Percentiles rank a stretch among this genome's conserved stretches.
phyloP scores from a whole-genome alignment of 768 basidiomycete species.

The Melanogaster broomeanus region DNA sequence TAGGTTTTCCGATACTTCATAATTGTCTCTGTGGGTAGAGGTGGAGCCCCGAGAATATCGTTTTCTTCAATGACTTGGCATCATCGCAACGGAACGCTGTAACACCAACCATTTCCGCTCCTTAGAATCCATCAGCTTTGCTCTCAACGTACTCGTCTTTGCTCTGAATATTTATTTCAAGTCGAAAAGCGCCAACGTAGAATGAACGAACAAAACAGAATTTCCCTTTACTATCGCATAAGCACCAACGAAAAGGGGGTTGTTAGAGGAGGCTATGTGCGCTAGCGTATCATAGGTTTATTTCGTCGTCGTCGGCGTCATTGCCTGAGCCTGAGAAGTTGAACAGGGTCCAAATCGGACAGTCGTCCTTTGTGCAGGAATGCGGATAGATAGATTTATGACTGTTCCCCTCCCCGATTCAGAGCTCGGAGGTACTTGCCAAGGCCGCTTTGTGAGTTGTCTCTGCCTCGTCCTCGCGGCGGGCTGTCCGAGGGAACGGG shows the following conservation, averaged over 20 bases:
- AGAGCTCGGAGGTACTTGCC: no score
- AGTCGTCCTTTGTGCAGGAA: no score
- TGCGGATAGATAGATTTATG: no score
- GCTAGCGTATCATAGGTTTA: constrained; percentile 61
- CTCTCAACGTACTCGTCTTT: constrained; percentile 49
- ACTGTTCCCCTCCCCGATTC: no score
- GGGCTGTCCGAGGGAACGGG: no score
- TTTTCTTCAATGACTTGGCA: constrained; percentile 25
- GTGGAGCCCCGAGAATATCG: constrained; percentile 46
- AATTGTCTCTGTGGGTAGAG: constrained; percentile 43
- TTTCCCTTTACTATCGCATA: not conserved
- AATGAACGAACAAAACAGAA: not conserved
- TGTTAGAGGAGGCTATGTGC: constrained; percentile 44
- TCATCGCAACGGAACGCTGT: not conserved
- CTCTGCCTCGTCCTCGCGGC: no score
- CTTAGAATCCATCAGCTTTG: constrained; percentile 35
- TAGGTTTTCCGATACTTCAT: constrained; percentile 49
- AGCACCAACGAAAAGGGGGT: not conserved
- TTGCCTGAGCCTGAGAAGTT: no score
- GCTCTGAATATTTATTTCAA: constrained; percentile 59
- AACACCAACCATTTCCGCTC: constrained; percentile 40
- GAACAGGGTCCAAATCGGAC: no score
- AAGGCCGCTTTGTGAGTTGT: no score
- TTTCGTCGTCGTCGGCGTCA: constrained; percentile 48
- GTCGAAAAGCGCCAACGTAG: constrained; percentile 37